Percentiles rank a stretch among this genome's conserved stretches.
Conservation (phyloP, 2,329 filamentous ascomycete species). For the Rachicladosporium sp. region DNA sequence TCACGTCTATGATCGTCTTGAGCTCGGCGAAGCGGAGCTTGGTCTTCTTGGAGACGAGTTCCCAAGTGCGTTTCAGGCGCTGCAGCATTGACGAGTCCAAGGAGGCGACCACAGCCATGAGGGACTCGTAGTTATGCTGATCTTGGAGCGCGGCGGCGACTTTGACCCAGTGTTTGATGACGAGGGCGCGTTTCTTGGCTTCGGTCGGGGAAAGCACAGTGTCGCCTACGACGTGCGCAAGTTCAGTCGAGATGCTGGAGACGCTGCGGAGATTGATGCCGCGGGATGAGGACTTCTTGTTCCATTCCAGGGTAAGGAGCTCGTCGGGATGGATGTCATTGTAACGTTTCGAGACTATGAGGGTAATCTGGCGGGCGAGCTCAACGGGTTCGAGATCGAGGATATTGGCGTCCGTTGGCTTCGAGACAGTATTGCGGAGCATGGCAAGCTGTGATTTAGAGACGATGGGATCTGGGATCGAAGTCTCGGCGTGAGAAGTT, state of each 20-base stretch:
- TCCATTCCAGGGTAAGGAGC: slow-evolving; percentile 84
- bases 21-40: slow-evolving; percentile 67
- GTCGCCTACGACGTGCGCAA: slow-evolving; percentile 86
- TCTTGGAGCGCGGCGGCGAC: slow-evolving; percentile 76
- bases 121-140: slow-evolving; percentile 86
- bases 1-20: slow-evolving; percentile 74
- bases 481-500: slow-evolving; percentile 25
- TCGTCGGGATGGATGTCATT: slow-evolving; percentile 88
- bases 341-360: slow-evolving; percentile 85
- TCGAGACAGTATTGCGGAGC: slow-evolving; percentile 62
- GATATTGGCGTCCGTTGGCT: slow-evolving; percentile 58
- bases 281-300: slow-evolving; percentile 63
- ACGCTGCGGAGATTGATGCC: slow-evolving; percentile 88
- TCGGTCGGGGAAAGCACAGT: slow-evolving; percentile 83
- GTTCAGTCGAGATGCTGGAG: slow-evolving; percentile 81
- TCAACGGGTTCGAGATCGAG: slow-evolving; percentile 87
- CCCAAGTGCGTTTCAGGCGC: slow-evolving; percentile 85
- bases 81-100: slow-evolving; percentile 84
- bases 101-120: slow-evolving; percentile 95
- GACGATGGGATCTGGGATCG: slow-evolving; percentile 53
- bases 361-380: slow-evolving; percentile 78
- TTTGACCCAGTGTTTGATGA: slow-evolving; percentile 98
- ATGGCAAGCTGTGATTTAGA: slow-evolving; percentile 64
- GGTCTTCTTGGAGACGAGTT: slow-evolving; percentile 70
- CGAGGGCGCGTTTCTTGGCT: slow-evolving; percentile 75